Evolutionary conservation across 768 basidiomycete species (phyloP), one percentile per base, ranked within the genome.

Genomic region (Suillus cothurnatus): DNA sequence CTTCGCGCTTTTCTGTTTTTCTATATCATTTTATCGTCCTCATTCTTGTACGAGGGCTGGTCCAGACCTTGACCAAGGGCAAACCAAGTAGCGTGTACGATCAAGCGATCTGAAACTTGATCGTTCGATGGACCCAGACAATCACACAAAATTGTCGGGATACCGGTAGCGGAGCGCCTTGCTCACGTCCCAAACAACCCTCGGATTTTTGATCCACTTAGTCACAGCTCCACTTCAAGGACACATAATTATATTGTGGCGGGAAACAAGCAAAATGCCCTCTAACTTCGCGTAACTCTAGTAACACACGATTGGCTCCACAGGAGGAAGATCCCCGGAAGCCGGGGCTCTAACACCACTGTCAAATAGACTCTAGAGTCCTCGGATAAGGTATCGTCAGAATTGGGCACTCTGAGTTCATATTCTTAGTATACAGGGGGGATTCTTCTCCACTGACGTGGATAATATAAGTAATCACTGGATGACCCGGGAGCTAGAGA

Each of bases 1-100:
- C 62, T 67, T 71, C 62, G 38, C 65, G 23, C 61, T 64, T 61
- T 61, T 67, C 63, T 71, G 67, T 72, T 70, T 75, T 70, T 72
- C 67, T 71, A 68, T 67, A 62, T 58, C 67, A 64, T 74, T 71
- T 53, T 62, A 69, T 66, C 21, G 17, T 62, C 59, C 61, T 66
- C 53, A 55, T 41, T 53, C 56, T 67, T 67, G 67, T 62, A 61
- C 31, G 31, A 72, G 38, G 28, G 32, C 41, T 28, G 19, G 52
- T 19, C 52, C 8, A 36, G 38, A 41, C 58, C 26, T 59, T 28
- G 38, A 28, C 26, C 57, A 59, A 59, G 26, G 39, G 58, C 39
- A 59, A 59, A 41, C 28, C 28, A 59, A 39, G 38, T 39, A 28
- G 19, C 23, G 26, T 38, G 15, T 21, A 31, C 39, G 26, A 59